Base-by-base conservation (phyloP, 1,284 basidiomycete genomes). In the Rhodotorula sp. region DNA sequence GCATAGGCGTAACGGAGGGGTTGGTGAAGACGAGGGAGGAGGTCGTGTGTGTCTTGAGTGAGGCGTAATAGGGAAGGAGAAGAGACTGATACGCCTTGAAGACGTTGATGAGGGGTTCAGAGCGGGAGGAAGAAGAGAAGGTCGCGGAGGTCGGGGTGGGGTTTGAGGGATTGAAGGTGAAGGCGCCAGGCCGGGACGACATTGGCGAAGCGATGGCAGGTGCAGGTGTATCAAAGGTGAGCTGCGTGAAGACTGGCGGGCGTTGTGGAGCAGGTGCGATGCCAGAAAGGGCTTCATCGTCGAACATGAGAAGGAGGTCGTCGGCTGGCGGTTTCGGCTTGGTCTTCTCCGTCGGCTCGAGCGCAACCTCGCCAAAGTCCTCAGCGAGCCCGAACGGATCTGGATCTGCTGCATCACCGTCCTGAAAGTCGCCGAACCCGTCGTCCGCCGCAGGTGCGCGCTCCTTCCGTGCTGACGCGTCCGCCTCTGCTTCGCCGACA, bases 351-450 rank as follows among this genome's bases (percentile, higher is more conserved):
- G 44, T 53, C 17, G 54, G 39, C 12, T 57, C 61, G 37, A 69
- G 57, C 22, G 39, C 9, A 39, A 73, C 39, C 29, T 60, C 34
- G 21, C 37, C 60, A 37, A 78, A 69, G 32, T 65, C 73, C 22
- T 72, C 61, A 0, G 51, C 54, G 37, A 77, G 53, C 8, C 61
- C 70, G 37, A 78, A 73, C 25, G 61, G 39, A 22, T 73, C 64
- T 10, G 64, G 57, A 2, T 29, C 57, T 19, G 17, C 59, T 8
- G 61, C n/a, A 21, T 53, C 70, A 32, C 67, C 81, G 36, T 87
- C 87, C 25, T 88, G 84, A 75, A 89, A 87, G 74, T 88, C 85
- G 27, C 86, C 86, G 79, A 88, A 84, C 70, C 87, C 85, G 44
- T 84, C 85, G 46, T 72, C 73, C 15, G 44, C 50, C 22, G 5